phyloP scores from a whole-genome alignment of 352 stramenopile genomes.

The Blastocystis sp. region DNA sequence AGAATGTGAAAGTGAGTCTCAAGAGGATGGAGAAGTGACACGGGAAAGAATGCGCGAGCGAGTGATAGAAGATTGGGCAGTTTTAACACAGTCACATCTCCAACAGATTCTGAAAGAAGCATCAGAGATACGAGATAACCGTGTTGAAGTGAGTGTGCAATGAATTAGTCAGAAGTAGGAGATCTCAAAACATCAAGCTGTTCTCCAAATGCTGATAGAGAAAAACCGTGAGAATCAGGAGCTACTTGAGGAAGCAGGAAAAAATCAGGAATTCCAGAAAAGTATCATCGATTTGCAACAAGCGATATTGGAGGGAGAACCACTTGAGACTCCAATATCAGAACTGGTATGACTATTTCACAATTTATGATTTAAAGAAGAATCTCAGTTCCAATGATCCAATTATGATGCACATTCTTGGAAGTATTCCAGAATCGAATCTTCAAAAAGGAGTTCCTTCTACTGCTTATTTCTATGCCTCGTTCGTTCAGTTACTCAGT shows the following conservation, averaged over 20 bases:
- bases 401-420: conserved; percentile 32
- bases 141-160: background rate
- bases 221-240: background rate
- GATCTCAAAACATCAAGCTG: background rate
- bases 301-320: background rate
- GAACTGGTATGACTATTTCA: background rate
- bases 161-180: background rate
- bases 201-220: background rate
- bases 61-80: background rate
- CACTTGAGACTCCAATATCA: background rate
- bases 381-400: background rate
- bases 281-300: conserved; percentile 15
- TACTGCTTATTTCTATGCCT: background rate
- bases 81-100: too few relatives aligned
- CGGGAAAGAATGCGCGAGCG: background rate
- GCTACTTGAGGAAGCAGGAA: background rate
- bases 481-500: background rate
- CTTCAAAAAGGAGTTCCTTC: background rate
- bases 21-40: background rate
- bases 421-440: background rate
- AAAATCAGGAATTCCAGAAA: conserved; percentile 50
- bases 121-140: background rate
- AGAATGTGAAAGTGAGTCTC: background rate
- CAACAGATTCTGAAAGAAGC: too few relatives aligned
- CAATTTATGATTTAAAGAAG: background rate